Base-by-base conservation (phyloP, 495 filamentous ascomycete species). In the Penicillium nucicola region DNA sequence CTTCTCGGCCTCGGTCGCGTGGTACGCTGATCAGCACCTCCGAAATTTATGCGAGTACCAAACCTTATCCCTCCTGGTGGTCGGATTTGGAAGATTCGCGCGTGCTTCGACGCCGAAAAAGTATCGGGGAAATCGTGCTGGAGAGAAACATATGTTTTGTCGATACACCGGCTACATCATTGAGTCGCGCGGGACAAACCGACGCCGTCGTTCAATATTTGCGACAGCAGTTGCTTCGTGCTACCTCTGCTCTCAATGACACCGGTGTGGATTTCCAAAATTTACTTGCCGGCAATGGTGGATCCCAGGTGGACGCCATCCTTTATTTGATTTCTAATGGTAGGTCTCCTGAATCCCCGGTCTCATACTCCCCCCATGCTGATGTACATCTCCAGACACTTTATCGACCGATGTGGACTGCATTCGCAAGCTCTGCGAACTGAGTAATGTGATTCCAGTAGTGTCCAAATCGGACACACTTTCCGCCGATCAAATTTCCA, bases 81-180 rank as follows among this genome's bases (percentile, higher is more conserved):
- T 87, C 88, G n/a, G 89, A 95, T 55, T 64, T 92, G 44, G 89
- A 95, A 33, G 84, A 90, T 44, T 85, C 83, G 38, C 80, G 78
- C 33, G 70, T 86, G 23, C 68, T 91, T 13, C 76, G 81, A 49
- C 79, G 89, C 48, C 80, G 89, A 53, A 96, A 90, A 70, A 93
- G 87, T 56, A 70, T 83, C 48, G 88, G 85, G 8, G 93, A 93
- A 48, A 78, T 83, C 28, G 84, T 97, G 33, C 75, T 98, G 45
- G 93, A 98, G 61, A 79, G 93, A 25, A 98, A 98, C 69, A 58
- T 98, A 9, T 96, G 91, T 63, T 98, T 98, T 64, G 86, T 97
- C 45, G 93, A 98, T 73, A 95, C 90, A 9, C 84, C 86, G 19
- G 83, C 87, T n/a, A 88, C 84, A 66, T 78, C 79, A 13, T 76